phyloP scores from a whole-genome alignment of 1,284 basidiomycete genomes.

The Boletellus sp. region DNA sequence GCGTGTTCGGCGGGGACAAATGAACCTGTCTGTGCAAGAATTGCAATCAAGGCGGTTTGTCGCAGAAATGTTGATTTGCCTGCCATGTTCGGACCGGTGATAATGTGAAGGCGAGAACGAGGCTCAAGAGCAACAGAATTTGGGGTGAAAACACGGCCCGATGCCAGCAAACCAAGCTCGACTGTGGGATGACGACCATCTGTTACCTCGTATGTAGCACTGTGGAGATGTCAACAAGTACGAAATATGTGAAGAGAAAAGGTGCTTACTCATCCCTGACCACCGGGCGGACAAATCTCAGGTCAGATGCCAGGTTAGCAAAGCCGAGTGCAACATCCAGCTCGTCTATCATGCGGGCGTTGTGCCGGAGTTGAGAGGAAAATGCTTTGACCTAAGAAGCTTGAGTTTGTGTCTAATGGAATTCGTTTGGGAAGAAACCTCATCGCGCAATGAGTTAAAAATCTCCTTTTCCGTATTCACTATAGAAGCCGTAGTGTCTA shows the following conservation, averaged over 20 bases:
- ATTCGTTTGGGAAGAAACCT: slow-evolving; percentile 44
- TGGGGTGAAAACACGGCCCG: slow-evolving; percentile 76
- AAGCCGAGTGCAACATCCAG: slow-evolving; percentile 85
- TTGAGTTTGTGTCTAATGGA: neutral
- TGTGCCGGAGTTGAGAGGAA: slow-evolving; percentile 58
- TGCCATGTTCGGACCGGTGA: slow-evolving; percentile 98
- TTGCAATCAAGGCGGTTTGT: slow-evolving; percentile 86
- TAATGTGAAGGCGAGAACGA: slow-evolving; percentile 65
- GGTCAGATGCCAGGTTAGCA: slow-evolving; percentile 78
- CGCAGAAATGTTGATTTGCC: slow-evolving; percentile 92
- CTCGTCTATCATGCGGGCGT: slow-evolving; percentile 84
- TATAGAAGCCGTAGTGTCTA: slow-evolving; percentile 56
- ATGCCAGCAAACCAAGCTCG: slow-evolving; percentile 79
- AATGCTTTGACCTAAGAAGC: slow-evolving; percentile 58
- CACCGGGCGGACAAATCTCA: slow-evolving; percentile 72
- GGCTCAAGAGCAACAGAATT: slow-evolving; percentile 73
- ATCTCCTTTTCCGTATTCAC: slow-evolving; percentile 63
- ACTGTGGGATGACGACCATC: slow-evolving; percentile 92
- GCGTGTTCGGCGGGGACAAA: slow-evolving; percentile 89
- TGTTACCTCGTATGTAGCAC: slow-evolving; percentile 62
- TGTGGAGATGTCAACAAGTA: slow-evolving; percentile 29
- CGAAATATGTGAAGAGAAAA: neutral
- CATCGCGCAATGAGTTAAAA: slow-evolving; percentile 63
- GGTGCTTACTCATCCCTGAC: slow-evolving; percentile 68
- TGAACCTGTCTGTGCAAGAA: slow-evolving; percentile 89